phyloP scores from a whole-genome alignment of 2,329 filamentous ascomycete genomes.

The Waltergamsia citrina region DNA sequence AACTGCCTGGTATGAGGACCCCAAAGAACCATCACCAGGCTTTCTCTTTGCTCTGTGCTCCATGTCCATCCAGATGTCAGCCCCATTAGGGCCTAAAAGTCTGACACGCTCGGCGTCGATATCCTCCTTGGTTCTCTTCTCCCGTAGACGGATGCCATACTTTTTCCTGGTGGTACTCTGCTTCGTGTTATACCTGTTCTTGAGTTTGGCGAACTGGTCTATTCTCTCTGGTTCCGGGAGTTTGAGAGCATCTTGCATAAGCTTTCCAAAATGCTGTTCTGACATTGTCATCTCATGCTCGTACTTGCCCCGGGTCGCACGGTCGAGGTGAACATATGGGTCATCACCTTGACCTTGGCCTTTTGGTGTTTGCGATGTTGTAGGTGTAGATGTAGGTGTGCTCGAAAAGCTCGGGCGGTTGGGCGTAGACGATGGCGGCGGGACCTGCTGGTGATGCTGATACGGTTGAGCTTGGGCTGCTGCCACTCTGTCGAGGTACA shows the following conservation, averaged over 20 bases:
- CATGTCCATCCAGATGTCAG: not conserved
- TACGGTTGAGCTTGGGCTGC: too few species aligned
- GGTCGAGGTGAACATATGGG: conserved; percentile 34
- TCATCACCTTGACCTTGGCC: conserved; percentile 13
- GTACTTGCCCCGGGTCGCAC: conserved; percentile 6
- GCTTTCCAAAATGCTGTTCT: conserved; percentile 24
- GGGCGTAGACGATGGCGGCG: too few species aligned
- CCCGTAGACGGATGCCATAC: conserved; percentile 44
- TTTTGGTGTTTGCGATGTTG: not conserved
- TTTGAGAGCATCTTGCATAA: conserved; percentile 30
- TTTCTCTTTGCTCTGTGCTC: not conserved
- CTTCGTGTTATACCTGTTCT: conserved; percentile 45
- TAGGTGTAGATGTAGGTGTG: too few species aligned
- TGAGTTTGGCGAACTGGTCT: conserved; percentile 28
- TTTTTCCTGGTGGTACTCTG: conserved; percentile 48
- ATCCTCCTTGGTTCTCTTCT: conserved; percentile 35
- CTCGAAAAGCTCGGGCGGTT: too few species aligned
- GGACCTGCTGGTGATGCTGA: too few species aligned
- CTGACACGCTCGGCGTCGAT: conserved; percentile 34
- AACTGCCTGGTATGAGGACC: not conserved
- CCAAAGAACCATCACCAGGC: not conserved
- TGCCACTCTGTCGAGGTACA: too few species aligned
- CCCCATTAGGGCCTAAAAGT: conserved; percentile 10
- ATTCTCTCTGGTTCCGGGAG: conserved; percentile 23
- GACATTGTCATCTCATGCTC: conserved; percentile 15